Conservation (phyloP, 2,329 filamentous ascomycete genomes). For the Pezicula carpinea region DNA sequence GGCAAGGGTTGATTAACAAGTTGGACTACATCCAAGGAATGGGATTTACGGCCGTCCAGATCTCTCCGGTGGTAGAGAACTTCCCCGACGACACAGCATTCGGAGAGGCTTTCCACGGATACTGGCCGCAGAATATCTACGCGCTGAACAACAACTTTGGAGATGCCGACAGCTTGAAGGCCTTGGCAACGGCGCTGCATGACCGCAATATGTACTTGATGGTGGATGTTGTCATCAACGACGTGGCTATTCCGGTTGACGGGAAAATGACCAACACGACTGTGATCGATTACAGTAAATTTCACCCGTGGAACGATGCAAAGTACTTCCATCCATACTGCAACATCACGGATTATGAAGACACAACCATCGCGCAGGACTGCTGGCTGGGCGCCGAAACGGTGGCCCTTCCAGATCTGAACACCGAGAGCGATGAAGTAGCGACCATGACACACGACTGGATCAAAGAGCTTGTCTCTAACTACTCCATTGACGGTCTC, state of each 20-base stretch:
- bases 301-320: constrained; percentile 48
- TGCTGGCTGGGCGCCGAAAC: constrained; percentile 48
- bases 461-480: constrained; percentile 35
- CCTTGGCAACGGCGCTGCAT: constrained; percentile 50
- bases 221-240: constrained; percentile 56
- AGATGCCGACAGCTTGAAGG: constrained; percentile 51
- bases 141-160: constrained; percentile 54
- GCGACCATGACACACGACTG: constrained; percentile 33
- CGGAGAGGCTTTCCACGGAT: constrained; percentile 37
- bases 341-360: constrained; percentile 46
- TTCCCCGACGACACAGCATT: constrained; percentile 31
- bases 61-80: constrained; percentile 36
- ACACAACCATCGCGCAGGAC: constrained; percentile 36
- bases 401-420: constrained; percentile 41
- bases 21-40: constrained; percentile 41
- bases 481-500: constrained; percentile 39
- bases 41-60: constrained; percentile 32
- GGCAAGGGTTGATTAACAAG: constrained; percentile 36
- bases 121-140: constrained; percentile 39
- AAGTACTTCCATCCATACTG: constrained; percentile 60
- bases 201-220: constrained; percentile 52
- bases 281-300: constrained; percentile 47
- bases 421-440: constrained; percentile 37
- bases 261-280: constrained; percentile 13
- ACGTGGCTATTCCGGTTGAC: constrained; percentile 49